Conservation (phyloP, 345 rosid species). For the Gossypium longicalyx region DNA sequence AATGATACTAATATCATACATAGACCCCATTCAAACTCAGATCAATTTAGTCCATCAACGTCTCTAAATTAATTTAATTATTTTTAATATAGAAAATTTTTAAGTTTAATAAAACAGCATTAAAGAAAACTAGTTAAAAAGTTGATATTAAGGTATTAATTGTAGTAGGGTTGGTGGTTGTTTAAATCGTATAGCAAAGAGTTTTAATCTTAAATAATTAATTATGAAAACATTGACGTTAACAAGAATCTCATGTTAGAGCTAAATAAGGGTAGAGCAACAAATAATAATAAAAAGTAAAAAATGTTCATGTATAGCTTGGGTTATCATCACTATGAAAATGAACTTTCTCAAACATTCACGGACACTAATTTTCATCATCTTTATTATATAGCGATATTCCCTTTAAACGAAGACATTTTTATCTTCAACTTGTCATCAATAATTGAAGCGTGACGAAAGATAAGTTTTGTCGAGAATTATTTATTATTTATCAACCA, state of each 20-base stretch:
- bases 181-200: neutral
- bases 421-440: neutral
- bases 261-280: neutral
- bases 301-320: neutral
- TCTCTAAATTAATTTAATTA: too few relatives aligned
- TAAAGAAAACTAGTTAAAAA: too few relatives aligned
- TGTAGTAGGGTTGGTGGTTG: neutral
- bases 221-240: neutral
- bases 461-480: neutral
- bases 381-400: neutral
- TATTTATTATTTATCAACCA: neutral
- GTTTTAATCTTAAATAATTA: neutral
- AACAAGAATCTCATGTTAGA: constrained; percentile 9
- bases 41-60: too few relatives aligned
- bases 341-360: neutral
- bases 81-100: too few relatives aligned
- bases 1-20: too few relatives aligned
- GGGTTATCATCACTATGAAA: neutral
- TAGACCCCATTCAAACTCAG: too few relatives aligned
- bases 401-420: neutral
- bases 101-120: too few relatives aligned
- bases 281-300: neutral
- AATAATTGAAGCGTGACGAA: constrained; percentile 8
- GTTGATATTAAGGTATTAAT: neutral
- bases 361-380: neutral